Conservation (phyloP, 2,329 filamentous ascomycete species). For the Diaporthe australafricana region DNA sequence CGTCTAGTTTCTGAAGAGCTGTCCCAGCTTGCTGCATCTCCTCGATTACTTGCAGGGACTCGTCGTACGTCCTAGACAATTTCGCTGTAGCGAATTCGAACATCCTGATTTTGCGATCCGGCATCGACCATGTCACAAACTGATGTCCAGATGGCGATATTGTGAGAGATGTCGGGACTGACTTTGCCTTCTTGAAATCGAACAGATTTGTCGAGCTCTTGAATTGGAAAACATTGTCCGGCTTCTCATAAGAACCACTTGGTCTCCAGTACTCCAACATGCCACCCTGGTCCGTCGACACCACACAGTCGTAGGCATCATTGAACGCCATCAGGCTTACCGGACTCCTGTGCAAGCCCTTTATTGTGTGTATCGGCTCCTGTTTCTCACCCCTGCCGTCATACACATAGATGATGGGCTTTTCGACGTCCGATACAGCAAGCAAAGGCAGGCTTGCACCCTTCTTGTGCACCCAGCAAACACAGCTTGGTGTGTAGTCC, state of each 20-base stretch:
- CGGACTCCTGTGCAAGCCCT: constrained; percentile 82
- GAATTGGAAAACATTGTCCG: constrained; percentile 88
- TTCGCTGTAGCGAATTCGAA: constrained; percentile 94
- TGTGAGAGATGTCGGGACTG: constrained; percentile 82
- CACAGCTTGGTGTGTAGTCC: constrained; percentile 77
- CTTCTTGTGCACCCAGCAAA: constrained; percentile 92
- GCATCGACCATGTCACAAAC: constrained; percentile 90
- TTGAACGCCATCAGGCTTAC: constrained; percentile 93
- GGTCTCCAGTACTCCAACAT: constrained; percentile 99
- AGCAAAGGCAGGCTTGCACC: constrained; percentile 90
- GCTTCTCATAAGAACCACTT: constrained; percentile 85
- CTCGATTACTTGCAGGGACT: constrained; percentile 87
- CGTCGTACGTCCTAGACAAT: constrained; percentile 92
- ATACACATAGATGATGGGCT: constrained; percentile 82
- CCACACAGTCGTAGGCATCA: constrained; percentile 85
- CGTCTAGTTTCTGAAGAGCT: constrained; percentile 82
- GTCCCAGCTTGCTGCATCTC: constrained; percentile 98
- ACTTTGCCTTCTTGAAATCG: constrained; percentile 96
- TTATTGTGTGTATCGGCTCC: constrained; percentile 80
- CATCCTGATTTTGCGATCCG: constrained; percentile 90
- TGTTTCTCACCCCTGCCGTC: constrained; percentile 88
- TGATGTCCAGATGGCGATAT: constrained; percentile 88
- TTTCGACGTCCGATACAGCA: constrained; percentile 82
- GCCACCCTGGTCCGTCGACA: constrained; percentile 88
- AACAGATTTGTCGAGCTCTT: constrained; percentile 96